phyloP scores from a whole-genome alignment of 257 asterid species.

The Solanum medicagineum region DNA sequence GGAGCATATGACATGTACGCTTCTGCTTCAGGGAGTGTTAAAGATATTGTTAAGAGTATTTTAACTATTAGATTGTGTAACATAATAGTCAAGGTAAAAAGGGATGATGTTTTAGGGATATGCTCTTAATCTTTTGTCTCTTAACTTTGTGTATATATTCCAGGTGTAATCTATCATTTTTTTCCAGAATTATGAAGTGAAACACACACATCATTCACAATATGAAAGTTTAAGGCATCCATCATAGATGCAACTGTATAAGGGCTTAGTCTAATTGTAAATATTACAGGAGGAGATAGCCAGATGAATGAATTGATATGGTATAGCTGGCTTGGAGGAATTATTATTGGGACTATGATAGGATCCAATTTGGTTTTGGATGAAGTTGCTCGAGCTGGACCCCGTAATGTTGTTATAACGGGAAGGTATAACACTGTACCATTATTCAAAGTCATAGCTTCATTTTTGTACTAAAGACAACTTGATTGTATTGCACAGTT shows the following conservation, averaged over 20 bases:
- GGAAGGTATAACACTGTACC: conserved; percentile 54
- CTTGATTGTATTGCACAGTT: neutral
- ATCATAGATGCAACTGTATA: neutral
- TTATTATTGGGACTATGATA: conserved; percentile 89
- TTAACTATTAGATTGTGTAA: no score
- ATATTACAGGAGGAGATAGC: conserved; percentile 65
- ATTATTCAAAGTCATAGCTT: neutral
- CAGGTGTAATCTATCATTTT: no score
- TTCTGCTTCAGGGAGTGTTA: no score
- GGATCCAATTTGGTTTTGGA: conserved; percentile 95
- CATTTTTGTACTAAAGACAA: neutral
- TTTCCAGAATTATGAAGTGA: no score
- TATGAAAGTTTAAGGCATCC: neutral
- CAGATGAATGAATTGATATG: conserved; percentile 85
- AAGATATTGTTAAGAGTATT: no score
- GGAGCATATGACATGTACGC: no score
- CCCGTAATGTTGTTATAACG: conserved; percentile 86
- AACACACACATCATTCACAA: no score
- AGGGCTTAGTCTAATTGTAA: neutral
- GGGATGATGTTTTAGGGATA: no score
- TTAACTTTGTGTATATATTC: no score
- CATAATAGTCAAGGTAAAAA: no score
- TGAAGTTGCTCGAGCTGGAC: conserved; percentile 91
- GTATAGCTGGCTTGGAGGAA: conserved; percentile 98
- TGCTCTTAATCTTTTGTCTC: no score